Evolutionary conservation across 768 basidiomycete species (phyloP).

Genomic region (Naematelia aurantialba): DNA sequence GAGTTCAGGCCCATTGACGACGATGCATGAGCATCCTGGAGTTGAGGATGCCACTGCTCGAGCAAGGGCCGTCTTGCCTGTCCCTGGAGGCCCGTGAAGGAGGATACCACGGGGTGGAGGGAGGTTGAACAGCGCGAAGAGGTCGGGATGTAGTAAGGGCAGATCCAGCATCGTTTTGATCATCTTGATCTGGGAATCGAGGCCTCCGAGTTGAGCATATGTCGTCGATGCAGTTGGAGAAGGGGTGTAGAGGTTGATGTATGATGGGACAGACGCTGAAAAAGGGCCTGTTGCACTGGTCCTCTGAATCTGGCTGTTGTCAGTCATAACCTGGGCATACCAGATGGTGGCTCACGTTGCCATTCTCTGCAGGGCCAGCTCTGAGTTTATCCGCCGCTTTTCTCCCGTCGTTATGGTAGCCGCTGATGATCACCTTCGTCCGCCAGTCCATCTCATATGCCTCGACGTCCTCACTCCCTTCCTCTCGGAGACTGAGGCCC

Average conservation of each 20-base stretch:
- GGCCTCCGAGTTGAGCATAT: conserved; percentile 82
- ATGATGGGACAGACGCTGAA: conserved; percentile 35
- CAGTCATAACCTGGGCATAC: too few species aligned
- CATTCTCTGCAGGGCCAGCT: not conserved
- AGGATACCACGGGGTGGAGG: conserved; percentile 94
- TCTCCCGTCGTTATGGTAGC: not conserved
- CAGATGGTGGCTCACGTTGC: too few species aligned
- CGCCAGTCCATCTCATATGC: conserved; percentile 37
- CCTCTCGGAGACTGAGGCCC: conserved; percentile 12
- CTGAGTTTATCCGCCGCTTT: not conserved
- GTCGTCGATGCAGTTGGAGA: conserved; percentile 50
- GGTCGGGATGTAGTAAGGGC: conserved; percentile 73
- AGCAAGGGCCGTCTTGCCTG: conserved; percentile 95
- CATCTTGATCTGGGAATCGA: conserved; percentile 78
- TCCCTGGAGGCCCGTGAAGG: conserved; percentile 92
- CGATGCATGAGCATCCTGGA: conserved; percentile 71
- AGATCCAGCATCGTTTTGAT: conserved; percentile 83
- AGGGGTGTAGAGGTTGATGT: conserved; percentile 49
- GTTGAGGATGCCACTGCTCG: conserved; percentile 88
- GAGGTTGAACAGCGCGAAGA: conserved; percentile 78
- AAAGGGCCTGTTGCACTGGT: conserved; percentile 5
- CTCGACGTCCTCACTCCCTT: conserved; percentile 1
- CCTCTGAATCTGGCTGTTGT: not conserved
- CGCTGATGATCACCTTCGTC: conserved; percentile 19
- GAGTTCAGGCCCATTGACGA: conserved; percentile 91